Evolutionary conservation across 768 basidiomycete genomes (phyloP), one percentile per base, ranked within the genome.

Genomic region (Kwoniella europaea): DNA sequence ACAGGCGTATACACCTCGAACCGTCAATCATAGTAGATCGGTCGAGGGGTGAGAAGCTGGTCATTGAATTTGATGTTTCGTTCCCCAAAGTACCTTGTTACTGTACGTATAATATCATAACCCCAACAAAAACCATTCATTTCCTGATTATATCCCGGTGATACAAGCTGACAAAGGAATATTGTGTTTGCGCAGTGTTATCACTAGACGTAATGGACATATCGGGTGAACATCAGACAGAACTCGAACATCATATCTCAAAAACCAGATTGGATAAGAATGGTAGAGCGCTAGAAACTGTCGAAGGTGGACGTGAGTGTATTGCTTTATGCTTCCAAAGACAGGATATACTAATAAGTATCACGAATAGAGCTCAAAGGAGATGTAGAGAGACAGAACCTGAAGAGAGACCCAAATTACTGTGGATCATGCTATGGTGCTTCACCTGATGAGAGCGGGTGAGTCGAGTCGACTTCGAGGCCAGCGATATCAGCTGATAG

Each of bases 171-270:
- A 71, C 53, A 41, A 9, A 18, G 59, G 59, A 61, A 24, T 61
- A 35, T 4, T 4, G n/a, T 61, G 6, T 10, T 35, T 78, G 35
- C 6, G 35, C 35, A 99, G 96, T 99, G 58, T 88, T 99, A 65
- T 95, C 93, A 82, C 85, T 98, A 64, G 97, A 99, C 84, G 90
- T 98, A 63, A 95, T 98, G 92, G 97, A 99, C 80, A 97, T 99
- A 69, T 93, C 92, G 69, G 97, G 97, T 29, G 97, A 98, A 86
- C 89, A 91, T 35, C 96, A 98, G 82, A 88, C 91, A 69, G 85
- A 98, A 79, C 82, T 98, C 60, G 88, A 93, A 9, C 95, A 98
- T 83, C 93, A 93, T 78, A 88, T 98, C 66, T 78, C 90, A 67
- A 98, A 98, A 83, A 90, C 89, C 13, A 89, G 97, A 15, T 85